phyloP scores from a whole-genome alignment of 2,329 filamentous ascomycete genomes.

The Clarireedia paspali region DNA sequence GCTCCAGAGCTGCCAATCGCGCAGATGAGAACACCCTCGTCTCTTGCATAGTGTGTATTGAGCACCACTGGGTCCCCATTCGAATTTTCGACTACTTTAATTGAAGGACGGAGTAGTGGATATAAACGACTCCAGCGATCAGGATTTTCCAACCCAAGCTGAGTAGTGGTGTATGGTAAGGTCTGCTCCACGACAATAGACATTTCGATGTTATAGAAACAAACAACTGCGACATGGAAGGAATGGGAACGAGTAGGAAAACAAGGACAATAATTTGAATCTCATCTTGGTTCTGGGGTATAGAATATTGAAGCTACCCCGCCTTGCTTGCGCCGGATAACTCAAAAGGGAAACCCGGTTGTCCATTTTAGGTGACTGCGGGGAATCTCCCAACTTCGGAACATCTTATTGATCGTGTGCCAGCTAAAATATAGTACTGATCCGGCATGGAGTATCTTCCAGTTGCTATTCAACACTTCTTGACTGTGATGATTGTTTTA shows the following conservation, averaged over 20 bases:
- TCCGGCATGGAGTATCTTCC: neutral
- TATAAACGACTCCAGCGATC: constrained; percentile 20
- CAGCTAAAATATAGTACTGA: neutral
- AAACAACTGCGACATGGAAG: neutral
- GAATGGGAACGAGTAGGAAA: neutral
- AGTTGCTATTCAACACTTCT: neutral
- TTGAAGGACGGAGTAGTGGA: constrained; percentile 22
- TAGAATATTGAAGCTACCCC: neutral
- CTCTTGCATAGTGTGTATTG: constrained; percentile 13
- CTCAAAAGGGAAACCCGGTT: constrained; percentile 13
- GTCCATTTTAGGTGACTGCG: constrained; percentile 5
- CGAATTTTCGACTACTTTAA: constrained; percentile 12
- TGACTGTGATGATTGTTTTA: neutral
- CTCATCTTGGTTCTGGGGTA: neutral
- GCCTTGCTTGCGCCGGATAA: constrained; percentile 1
- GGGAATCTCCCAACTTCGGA: constrained; percentile 6
- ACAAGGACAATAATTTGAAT: neutral
- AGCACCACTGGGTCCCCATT: constrained; percentile 13
- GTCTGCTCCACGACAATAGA: constrained; percentile 22
- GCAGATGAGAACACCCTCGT: constrained; percentile 14
- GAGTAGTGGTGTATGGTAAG: constrained; percentile 15
- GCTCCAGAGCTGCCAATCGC: constrained; percentile 15
- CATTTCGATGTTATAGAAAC: constrained; percentile 10
- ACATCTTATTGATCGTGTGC: neutral
- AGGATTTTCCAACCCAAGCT: constrained; percentile 18